These are phyloP conservation scores for Syncephalis plumigaleata DNA, from an alignment of 371 early-diverging fungal genomes.

Conservation along the genomic window DNA sequence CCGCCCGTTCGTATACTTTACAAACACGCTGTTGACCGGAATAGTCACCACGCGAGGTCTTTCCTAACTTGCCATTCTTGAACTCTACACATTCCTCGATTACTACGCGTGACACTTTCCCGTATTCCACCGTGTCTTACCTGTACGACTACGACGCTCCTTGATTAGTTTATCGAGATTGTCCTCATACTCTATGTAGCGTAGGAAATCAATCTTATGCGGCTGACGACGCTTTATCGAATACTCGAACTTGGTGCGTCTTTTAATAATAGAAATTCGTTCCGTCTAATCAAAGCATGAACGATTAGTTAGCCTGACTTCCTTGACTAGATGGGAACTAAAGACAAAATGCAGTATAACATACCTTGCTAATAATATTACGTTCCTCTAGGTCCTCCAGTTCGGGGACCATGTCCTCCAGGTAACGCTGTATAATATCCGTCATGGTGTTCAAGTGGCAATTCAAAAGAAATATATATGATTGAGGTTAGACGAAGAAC, in stretches of 20 bases:
- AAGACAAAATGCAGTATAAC: no score
- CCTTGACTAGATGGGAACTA: background rate
- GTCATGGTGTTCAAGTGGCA: constrained; percentile 35
- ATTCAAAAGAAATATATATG: no score
- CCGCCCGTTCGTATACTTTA: constrained; percentile 58
- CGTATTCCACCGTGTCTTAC: constrained; percentile 10
- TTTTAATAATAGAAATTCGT: constrained; percentile 72
- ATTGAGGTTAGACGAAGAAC: no score
- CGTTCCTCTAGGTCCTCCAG: constrained; percentile 70
- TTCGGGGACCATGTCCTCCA: constrained; percentile 89
- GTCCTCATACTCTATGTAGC: constrained; percentile 87
- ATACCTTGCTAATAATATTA: constrained; percentile 56
- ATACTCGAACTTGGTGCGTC: constrained; percentile 77
- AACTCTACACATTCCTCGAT: no score
- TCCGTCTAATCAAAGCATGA: constrained; percentile 29
- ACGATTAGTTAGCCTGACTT: background rate
- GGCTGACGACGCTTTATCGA: constrained; percentile 56
- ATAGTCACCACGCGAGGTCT: constrained; percentile 32
- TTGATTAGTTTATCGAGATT: constrained; percentile 70
- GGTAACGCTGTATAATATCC: constrained; percentile 69
- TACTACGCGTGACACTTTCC: no score
- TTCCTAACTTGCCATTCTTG: constrained; percentile 1
- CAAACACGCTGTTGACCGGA: constrained; percentile 49
- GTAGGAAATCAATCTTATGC: constrained; percentile 62
- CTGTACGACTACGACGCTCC: constrained; percentile 56